Conservation (phyloP, 192 early-diverging fungal genomes). For the Backusella mclennaniae region DNA sequence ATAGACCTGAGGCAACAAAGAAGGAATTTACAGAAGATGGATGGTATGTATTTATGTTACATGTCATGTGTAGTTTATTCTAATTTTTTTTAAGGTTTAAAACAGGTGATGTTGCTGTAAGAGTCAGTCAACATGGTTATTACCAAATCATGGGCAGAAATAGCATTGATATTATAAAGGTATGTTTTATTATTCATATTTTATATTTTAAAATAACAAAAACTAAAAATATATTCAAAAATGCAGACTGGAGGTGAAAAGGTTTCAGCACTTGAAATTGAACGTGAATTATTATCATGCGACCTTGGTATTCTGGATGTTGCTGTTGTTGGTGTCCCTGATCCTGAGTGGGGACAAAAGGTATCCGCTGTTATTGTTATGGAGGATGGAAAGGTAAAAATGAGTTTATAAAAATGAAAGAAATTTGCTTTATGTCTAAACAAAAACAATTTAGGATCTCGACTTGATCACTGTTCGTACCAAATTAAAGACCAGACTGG, state of each 20-base stretch:
- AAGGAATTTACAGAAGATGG: constrained; percentile 71
- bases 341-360: constrained; percentile 75
- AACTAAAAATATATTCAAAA: not conserved
- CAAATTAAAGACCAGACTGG: constrained; percentile 57
- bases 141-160: constrained; percentile 79
- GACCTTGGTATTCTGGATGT: constrained; percentile 60
- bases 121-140: constrained; percentile 46
- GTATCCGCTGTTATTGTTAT: constrained; percentile 69
- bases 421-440: constrained; percentile 2
- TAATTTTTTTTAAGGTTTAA: constrained; percentile 48
- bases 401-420: not conserved
- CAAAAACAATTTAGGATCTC: constrained; percentile 9
- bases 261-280: constrained; percentile 81
- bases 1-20: constrained; percentile 66
- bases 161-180: constrained; percentile 85
- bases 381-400: constrained; percentile 20
- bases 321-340: constrained; percentile 70
- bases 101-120: constrained; percentile 76
- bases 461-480: constrained; percentile 24
- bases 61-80: not conserved
- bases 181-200: constrained; percentile 9
- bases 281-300: constrained; percentile 68
- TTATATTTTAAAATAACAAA: not conserved
- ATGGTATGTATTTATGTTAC: constrained; percentile 47
- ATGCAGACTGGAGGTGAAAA: constrained; percentile 78